phyloP scores from a whole-genome alignment of 2,329 filamentous ascomycete genomes.

The Sphaerulina populicola region DNA sequence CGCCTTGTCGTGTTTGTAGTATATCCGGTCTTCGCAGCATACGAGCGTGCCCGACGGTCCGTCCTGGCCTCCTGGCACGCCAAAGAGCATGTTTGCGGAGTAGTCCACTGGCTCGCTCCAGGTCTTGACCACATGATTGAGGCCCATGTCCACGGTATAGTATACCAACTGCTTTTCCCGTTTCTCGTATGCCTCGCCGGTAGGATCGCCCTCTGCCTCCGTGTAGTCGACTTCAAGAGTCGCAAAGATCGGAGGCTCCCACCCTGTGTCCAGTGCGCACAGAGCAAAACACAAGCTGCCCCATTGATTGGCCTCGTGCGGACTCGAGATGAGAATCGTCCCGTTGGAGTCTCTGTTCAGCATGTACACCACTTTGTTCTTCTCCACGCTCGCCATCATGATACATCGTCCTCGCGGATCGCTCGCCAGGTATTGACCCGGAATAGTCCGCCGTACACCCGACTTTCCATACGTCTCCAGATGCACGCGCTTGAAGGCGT shows the following conservation, averaged over 20 bases:
- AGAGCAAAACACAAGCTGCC: slow-evolving; percentile 84
- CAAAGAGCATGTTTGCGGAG: slow-evolving; percentile 81
- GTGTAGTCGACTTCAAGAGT: slow-evolving; percentile 89
- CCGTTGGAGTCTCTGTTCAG: slow-evolving; percentile 91
- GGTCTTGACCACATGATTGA: slow-evolving; percentile 94
- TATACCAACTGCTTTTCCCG: slow-evolving; percentile 89
- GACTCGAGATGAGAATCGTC: slow-evolving; percentile 92
- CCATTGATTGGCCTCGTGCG: slow-evolving; percentile 88
- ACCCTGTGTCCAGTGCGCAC: slow-evolving; percentile 85
- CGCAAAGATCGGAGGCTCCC: slow-evolving; percentile 94
- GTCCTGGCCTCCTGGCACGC: slow-evolving; percentile 87
- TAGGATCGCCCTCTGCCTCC: slow-evolving; percentile 82
- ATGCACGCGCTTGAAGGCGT: slow-evolving; percentile 80
- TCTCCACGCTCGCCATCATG: slow-evolving; percentile 87
- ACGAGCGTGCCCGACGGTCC: slow-evolving; percentile 92
- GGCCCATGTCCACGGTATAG: slow-evolving; percentile 90
- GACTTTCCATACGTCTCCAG: slow-evolving; percentile 98
- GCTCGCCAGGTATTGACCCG: slow-evolving; percentile 89
- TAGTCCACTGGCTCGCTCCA: slow-evolving; percentile 93
- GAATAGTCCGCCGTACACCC: slow-evolving; percentile 82
- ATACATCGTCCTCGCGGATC: slow-evolving; percentile 95
- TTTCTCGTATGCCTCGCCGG: slow-evolving; percentile 70
- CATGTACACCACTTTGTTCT: slow-evolving; percentile 99
- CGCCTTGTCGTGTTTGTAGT: slow-evolving; percentile 94
- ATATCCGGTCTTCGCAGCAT: slow-evolving; percentile 88